Evolutionary conservation across 352 stramenopile genomes (phyloP), one percentile per base, ranked within the genome.

Genomic region (Paralagenidium karlingii): DNA sequence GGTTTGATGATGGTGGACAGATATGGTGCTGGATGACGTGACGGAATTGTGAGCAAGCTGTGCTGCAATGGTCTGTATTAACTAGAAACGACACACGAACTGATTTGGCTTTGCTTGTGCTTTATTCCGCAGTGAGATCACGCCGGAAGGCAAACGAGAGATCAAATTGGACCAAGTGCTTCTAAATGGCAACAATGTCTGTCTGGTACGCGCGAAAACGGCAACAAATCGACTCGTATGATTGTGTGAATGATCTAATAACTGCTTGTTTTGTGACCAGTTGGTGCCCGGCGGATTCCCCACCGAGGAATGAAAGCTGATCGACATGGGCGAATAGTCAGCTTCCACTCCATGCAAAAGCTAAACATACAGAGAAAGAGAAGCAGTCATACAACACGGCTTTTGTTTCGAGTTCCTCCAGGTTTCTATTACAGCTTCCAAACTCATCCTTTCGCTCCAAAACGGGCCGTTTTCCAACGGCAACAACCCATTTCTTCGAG

Each of bases 101-200:
- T 33, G 13, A 16, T 16, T 13, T 13, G 16, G 13, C 28, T 13
- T 13, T 16, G 16, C 28, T 13, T 13, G 13, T 16, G 13, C 28
- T 13, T 33, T 4, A 9, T 16, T 19, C 26, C 33, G 38, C 34
- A 93, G 79, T 45, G 80, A 91, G 41, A 85, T 88, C 41, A 94
- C 77, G 11, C 77, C 77, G 0, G 75, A 86, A 40, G 82, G 79
- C 39, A 94, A 91, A 49, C 80, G 78, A 38, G 71, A 83, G 36
- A 77, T 83, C 38, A 79, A 92, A 50, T 61, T 90, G 27, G 81
- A 95, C 49, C 80, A 98, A 63, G 97, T 99, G 50, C 77, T 99
- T 28, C 81, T 99, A 45, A 99, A 99, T 63, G 96, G 96, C 37
- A 97, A 97, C 75, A 96, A 98, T 60, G 87, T 98, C 39, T 95